Base-by-base conservation (phyloP, 75 land plant species). In the Azolla pinnata region DNA sequence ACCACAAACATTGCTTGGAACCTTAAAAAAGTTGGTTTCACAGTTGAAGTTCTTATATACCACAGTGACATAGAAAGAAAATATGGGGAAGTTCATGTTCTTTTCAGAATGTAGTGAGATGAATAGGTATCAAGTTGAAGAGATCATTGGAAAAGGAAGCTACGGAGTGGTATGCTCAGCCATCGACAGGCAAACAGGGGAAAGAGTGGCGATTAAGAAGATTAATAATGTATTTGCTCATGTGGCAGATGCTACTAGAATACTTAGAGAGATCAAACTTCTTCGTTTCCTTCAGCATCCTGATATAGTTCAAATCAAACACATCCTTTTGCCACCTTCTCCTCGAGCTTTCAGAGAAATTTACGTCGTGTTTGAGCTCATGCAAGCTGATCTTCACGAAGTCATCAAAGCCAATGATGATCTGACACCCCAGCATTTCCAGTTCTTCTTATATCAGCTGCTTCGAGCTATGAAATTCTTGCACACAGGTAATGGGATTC, bases 161-260 rank as follows among this genome's bases (percentile, higher is more conserved):
- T 88, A 88, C 61, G 95, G 95, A 30, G 86, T 88, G 52, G 95
- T 88, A 30, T 85, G 95, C 63, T 85, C 90, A 52, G 95, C 95
- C 7, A 71, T 79, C 59, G 95, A 88, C 34, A 85, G 86, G 1
- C 85, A 75, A 50, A 72, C 79, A 29, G 88, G 88, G 20, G 86
- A 85, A 54, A 88, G 78, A 62, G 95, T 88, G 59, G 95, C 95
- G 25, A 87, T 88, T 32, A 88, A 88, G 72, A 88, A 88, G 81
- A 88, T 88, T 40, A 88, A 79, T 75, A 86, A 85, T 70, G 78
- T 88, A 24, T 88, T 88, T 67, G 89, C 79, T 46, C 86, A 88
- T 78, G 85, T 88, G 1, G 79, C 95, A 54, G 95, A 88, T 83
- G 89, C 90, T 8, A 88, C 90, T 4, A 78, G 95, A 7, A 88